Percentiles rank a stretch among this genome's conserved stretches.
Conservation (phyloP, 345 rosid species). For the Zanthoxylum bungeanum region DNA sequence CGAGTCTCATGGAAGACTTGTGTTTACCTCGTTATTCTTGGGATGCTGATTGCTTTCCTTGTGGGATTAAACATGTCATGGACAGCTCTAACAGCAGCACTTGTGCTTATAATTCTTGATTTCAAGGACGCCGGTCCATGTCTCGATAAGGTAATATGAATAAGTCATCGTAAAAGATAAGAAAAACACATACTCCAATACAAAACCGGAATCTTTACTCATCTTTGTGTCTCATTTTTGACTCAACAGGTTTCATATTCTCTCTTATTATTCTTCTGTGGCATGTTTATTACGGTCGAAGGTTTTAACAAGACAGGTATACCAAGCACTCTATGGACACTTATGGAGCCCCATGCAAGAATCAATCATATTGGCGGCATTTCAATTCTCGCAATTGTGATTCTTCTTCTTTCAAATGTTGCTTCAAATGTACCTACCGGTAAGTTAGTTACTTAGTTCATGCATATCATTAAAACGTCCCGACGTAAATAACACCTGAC, state of each 20-base stretch:
- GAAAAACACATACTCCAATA: too few species aligned
- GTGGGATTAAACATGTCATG: conserved; percentile 7
- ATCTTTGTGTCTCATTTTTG: neutral
- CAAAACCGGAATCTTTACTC: too few species aligned
- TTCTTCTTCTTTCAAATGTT: conserved; percentile 32
- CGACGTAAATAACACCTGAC: too few species aligned
- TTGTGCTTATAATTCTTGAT: conserved; percentile 5
- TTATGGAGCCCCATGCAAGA: conserved; percentile 9
- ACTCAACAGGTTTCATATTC: conserved; percentile 5
- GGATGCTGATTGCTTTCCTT: conserved; percentile 2
- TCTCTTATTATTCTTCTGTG: conserved; percentile 8
- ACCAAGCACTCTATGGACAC: neutral
- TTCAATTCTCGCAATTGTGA: conserved; percentile 24
- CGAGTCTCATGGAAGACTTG: neutral
- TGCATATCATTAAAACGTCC: neutral
- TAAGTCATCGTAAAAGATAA: too few species aligned
- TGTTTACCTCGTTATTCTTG: neutral
- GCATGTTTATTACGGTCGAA: conserved; percentile 8
- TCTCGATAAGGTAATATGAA: conserved; percentile 4
- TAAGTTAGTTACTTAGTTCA: neutral
- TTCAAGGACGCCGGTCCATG: neutral
- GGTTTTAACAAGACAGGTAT: conserved; percentile 6
- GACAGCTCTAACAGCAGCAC: conserved; percentile 1
- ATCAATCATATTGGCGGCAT: neutral
- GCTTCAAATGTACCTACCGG: conserved; percentile 38